A percentile compares a stretch with the other conserved stretches of the same genome.
Evolutionary conservation across 2,329 filamentous ascomycete genomes (phyloP).

Genomic region (Diaporthe ilicicola): DNA sequence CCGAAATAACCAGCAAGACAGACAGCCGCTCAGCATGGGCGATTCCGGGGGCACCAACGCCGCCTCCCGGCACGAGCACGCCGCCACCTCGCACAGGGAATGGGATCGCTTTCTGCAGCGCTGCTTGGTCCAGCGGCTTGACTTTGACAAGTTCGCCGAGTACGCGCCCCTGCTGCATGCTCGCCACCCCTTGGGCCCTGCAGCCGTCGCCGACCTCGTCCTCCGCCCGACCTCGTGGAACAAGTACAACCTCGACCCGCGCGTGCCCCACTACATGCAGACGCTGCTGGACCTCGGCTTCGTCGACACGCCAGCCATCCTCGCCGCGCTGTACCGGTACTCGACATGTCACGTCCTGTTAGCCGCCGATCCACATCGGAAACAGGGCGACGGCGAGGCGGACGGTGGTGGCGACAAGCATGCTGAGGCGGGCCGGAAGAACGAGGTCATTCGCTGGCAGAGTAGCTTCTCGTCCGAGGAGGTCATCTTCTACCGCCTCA

Average conservation of each 20-base stretch:
- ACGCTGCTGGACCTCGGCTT: constrained; percentile 59
- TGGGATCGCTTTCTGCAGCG: constrained; percentile 62
- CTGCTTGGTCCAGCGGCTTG: constrained; percentile 61
- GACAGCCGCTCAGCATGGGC: constrained; percentile 19
- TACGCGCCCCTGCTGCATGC: constrained; percentile 59
- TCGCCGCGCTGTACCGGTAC: constrained; percentile 64
- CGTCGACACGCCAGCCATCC: constrained; percentile 63
- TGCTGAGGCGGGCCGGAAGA: constrained; percentile 32
- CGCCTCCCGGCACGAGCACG: constrained; percentile 26
- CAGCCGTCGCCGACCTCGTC: constrained; percentile 64
- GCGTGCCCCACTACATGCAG: constrained; percentile 67
- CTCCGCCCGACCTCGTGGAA: constrained; percentile 61
- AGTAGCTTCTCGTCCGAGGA: constrained; percentile 77
- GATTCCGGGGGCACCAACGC: constrained; percentile 9
- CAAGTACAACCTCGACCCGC: constrained; percentile 63
- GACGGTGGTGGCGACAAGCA: constrained; percentile 26
- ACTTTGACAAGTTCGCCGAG: constrained; percentile 60
- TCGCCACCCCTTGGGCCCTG: constrained; percentile 60
- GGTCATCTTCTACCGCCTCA: constrained; percentile 91
- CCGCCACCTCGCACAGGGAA: constrained; percentile 41
- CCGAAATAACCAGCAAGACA: neutral
- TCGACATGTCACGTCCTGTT: constrained; percentile 57
- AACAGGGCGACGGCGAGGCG: constrained; percentile 26
- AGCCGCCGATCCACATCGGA: constrained; percentile 34
- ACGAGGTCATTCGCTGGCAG: constrained; percentile 54